A percentile compares a stretch with the other conserved stretches of the same genome.
Conservation (phyloP, 305 asterid genomes). For the Fraxinus sp. region DNA sequence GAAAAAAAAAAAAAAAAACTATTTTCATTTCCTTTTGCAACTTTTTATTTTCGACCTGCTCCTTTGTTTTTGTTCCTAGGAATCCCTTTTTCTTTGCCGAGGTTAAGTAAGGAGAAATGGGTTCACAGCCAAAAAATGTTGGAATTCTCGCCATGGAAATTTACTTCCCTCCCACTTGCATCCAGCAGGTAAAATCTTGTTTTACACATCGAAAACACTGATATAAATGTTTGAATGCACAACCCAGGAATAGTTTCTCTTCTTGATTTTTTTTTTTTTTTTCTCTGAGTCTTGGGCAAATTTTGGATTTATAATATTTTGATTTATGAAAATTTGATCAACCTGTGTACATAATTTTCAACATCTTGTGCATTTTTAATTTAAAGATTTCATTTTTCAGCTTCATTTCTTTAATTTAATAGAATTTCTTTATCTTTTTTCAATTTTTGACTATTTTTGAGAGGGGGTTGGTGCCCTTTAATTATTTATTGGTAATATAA, state of each 20-base stretch:
- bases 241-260: neutral
- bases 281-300: neutral
- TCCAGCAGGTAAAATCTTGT: slow-evolving; percentile 67
- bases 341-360: slow-evolving; percentile 10
- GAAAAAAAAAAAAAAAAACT: neutral
- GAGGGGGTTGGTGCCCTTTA: neutral
- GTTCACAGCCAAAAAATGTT: slow-evolving; percentile 59
- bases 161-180: slow-evolving; percentile 93
- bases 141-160: slow-evolving; percentile 93
- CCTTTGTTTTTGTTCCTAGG: neutral
- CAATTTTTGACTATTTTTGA: neutral
- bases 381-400: slow-evolving; percentile 10
- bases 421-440: neutral
- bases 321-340: neutral
- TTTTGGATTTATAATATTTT: neutral
- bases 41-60: neutral
- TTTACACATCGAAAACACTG: neutral
- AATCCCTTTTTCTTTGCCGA: slow-evolving; percentile 4
- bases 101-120: slow-evolving; percentile 44
- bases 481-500: neutral
- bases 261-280: neutral
- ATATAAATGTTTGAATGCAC: neutral
- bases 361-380: slow-evolving; percentile 1
- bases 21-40: neutral
- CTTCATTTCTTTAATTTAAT: slow-evolving; percentile 29